phyloP scores from a whole-genome alignment of 2,329 filamentous ascomycete species.

The Penicillium sp. region DNA sequence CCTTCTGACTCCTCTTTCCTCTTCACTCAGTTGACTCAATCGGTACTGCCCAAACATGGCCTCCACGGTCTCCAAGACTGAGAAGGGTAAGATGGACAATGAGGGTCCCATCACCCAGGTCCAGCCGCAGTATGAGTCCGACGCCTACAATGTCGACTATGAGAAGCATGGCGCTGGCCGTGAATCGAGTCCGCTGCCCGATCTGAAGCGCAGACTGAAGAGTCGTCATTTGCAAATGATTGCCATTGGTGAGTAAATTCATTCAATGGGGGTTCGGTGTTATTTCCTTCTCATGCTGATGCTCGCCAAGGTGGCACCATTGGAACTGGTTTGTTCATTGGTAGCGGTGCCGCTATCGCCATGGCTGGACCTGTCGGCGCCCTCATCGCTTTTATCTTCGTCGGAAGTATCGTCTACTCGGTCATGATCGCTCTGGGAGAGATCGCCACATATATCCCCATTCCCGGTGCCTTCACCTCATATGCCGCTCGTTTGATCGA shows the following conservation, averaged over 20 bases:
- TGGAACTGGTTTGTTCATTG: conserved; percentile 70
- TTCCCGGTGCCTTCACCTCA: conserved; percentile 71
- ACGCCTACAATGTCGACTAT: conserved; percentile 32
- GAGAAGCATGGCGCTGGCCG: conserved; percentile 38
- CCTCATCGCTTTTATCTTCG: conserved; percentile 65
- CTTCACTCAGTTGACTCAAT: neutral
- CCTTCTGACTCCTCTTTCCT: neutral
- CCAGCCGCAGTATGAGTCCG: conserved; percentile 8
- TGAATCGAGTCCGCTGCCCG: conserved; percentile 60
- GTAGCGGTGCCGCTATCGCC: conserved; percentile 61
- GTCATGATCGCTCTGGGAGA: conserved; percentile 67
- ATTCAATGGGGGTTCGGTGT: neutral
- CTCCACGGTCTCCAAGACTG: conserved; percentile 16
- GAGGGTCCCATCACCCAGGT: conserved; percentile 25
- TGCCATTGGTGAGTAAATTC: conserved; percentile 73
- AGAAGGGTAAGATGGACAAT: conserved; percentile 25
- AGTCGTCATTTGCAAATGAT: conserved; percentile 96
- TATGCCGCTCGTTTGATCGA: conserved; percentile 74
- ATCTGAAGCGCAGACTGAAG: conserved; percentile 74
- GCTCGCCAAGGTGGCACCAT: conserved; percentile 57
- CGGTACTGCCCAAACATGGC: conserved; percentile 24
- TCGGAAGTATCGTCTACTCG: conserved; percentile 70
- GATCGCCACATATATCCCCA: conserved; percentile 74
- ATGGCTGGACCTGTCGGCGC: conserved; percentile 63
- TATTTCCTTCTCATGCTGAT: neutral